A percentile compares a stretch with the other conserved stretches of the same genome.
phyloP scores from a whole-genome alignment of 179 eudicot species.

The Patellifolia procumbens region DNA sequence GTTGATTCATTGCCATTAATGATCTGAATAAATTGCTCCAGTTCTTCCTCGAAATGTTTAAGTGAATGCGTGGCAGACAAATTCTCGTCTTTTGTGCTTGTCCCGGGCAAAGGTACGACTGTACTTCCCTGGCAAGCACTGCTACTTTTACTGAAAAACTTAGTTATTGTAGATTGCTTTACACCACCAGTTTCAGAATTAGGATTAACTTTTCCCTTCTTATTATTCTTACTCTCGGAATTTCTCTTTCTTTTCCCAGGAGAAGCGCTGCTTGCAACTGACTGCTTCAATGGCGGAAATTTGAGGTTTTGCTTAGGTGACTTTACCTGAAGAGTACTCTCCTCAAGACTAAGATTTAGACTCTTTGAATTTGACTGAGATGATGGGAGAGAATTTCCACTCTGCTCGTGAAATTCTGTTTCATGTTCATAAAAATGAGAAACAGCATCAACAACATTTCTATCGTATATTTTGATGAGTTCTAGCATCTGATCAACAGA shows the following conservation, averaged over 20 bases:
- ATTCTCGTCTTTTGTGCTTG: conserved; percentile 27
- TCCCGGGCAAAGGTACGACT: conserved; percentile 28
- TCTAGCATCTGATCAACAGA: conserved; percentile 61
- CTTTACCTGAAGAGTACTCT: conserved; percentile 27
- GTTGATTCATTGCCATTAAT: conserved; percentile 62
- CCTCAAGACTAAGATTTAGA: conserved; percentile 29
- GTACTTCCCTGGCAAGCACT: conserved; percentile 37
- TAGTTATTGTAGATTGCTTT: conserved; percentile 85
- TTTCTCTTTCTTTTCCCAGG: conserved; percentile 66
- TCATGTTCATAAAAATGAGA: conserved; percentile 88
- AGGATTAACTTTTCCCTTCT: conserved; percentile 55
- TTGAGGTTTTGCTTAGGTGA: conserved; percentile 42
- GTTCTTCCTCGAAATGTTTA: conserved; percentile 44
- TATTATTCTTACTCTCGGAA: conserved; percentile 49
- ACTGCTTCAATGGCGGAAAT: conserved; percentile 39
- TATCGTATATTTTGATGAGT: conserved; percentile 48
- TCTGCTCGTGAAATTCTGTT: conserved; percentile 81
- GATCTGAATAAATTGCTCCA: conserved; percentile 75
- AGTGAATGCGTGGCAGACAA: conserved; percentile 26
- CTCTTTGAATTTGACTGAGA: conserved; percentile 33
- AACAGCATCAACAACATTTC: conserved; percentile 82
- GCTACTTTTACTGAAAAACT: conserved; percentile 61
- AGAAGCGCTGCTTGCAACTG: conserved; percentile 50
- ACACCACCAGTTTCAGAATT: conserved; percentile 44
- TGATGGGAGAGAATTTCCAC: conserved; percentile 30